A percentile compares a stretch with the other conserved stretches of the same genome.
These are phyloP conservation scores for Phoenix dactylifera DNA, from an alignment of 176 grass and related monocot genomes.

Conservation along the genomic window DNA sequence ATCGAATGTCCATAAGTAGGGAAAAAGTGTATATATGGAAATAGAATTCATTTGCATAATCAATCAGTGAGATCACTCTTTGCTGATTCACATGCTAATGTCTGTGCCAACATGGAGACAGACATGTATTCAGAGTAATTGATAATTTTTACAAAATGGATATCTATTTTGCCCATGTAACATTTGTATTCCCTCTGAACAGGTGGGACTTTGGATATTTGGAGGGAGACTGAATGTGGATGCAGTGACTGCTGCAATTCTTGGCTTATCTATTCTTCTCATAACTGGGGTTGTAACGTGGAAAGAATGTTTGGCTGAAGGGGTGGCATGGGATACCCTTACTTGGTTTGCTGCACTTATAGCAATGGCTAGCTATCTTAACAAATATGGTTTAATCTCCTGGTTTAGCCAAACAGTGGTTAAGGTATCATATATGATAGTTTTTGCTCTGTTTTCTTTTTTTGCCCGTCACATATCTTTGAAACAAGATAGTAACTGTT, in stretches of 20 bases:
- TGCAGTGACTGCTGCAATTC: slow-evolving; percentile 87
- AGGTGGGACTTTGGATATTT: slow-evolving; percentile 98
- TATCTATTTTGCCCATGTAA: too few relatives aligned
- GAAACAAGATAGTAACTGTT: too few relatives aligned
- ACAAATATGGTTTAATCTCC: slow-evolving; percentile 92
- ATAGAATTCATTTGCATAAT: too few relatives aligned
- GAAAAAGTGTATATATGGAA: too few relatives aligned
- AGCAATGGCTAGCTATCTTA: slow-evolving; percentile 96
- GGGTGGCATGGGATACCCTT: slow-evolving; percentile 97
- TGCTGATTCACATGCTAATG: too few relatives aligned
- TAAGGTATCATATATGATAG: slow-evolving; percentile 46
- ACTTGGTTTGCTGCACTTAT: slow-evolving; percentile 99
- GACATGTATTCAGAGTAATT: too few relatives aligned
- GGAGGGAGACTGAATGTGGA: slow-evolving; percentile 72
- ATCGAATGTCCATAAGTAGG: too few relatives aligned
- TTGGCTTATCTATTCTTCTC: slow-evolving; percentile 79
- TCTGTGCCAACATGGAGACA: too few relatives aligned
- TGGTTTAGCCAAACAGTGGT: slow-evolving; percentile 99
- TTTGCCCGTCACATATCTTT: too few relatives aligned
- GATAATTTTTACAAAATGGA: too few relatives aligned
- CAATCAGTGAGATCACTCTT: too few relatives aligned
- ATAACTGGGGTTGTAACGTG: slow-evolving; percentile 91
- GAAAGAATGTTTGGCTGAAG: slow-evolving; percentile 94
- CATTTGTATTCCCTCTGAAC: slow-evolving; percentile 19
- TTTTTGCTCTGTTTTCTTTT: too few relatives aligned